A percentile compares a stretch with the other conserved stretches of the same genome.
Evolutionary conservation across 2,329 filamentous ascomycete species (phyloP).

Genomic region (Colletotrichum musicola): DNA sequence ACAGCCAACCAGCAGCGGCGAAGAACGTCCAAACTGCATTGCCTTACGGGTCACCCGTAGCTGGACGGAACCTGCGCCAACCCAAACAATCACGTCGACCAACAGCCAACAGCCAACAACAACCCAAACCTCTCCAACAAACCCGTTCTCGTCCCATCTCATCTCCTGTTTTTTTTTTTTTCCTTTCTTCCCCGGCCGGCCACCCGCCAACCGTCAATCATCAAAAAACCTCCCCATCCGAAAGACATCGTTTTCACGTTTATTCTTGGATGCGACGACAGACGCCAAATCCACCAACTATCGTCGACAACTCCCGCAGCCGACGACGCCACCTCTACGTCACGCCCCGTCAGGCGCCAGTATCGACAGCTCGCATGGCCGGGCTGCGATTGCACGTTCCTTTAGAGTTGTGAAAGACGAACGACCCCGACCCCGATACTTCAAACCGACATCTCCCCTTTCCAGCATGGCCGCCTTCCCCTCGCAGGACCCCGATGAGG

Average conservation of each 20-base stretch:
- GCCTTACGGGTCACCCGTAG: not conserved
- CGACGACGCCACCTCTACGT: slow-evolving; percentile 14
- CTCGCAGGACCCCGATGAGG: slow-evolving; percentile 79
- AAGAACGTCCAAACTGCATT: too few species aligned
- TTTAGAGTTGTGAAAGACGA: slow-evolving; percentile 14
- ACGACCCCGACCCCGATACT: slow-evolving; percentile 12
- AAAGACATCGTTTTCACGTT: not conserved
- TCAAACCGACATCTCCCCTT: not conserved
- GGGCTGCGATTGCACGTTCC: slow-evolving; percentile 27
- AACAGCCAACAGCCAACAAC: not conserved
- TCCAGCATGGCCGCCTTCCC: slow-evolving; percentile 43
- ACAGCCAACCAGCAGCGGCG: not conserved
- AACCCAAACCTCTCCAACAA: not conserved
- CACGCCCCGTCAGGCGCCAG: not conserved
- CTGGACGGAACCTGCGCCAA: not conserved
- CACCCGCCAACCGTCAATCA: not conserved
- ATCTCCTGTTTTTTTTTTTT: not conserved
- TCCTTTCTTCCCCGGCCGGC: not conserved
- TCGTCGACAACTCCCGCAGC: not conserved
- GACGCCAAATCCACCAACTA: not conserved
- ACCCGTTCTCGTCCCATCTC: not conserved
- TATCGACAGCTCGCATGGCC: slow-evolving; percentile 29
- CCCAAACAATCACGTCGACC: not conserved
- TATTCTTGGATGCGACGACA: slow-evolving; percentile 2
- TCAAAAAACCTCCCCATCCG: not conserved